Conservation (phyloP, 75 land plant genomes). For the Picea sitchensis region DNA sequence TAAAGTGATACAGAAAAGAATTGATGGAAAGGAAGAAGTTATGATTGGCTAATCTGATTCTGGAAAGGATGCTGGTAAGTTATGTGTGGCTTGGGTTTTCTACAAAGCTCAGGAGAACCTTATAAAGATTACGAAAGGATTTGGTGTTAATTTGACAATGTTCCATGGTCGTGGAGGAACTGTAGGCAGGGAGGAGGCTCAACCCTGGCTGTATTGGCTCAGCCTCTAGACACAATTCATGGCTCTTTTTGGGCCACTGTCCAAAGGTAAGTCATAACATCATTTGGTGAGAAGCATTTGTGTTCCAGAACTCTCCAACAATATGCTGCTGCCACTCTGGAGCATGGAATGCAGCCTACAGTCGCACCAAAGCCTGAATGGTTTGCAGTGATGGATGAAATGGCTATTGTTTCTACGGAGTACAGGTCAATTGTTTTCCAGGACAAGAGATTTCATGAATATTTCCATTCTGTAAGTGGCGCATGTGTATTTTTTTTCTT, state of each 20-base stretch:
- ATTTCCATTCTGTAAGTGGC: slow-evolving; percentile 71
- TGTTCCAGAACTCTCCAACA: slow-evolving; percentile 91
- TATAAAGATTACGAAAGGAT: slow-evolving; percentile 73
- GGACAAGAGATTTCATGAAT: slow-evolving; percentile 77
- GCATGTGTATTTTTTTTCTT: not conserved
- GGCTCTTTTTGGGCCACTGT: slow-evolving; percentile 90
- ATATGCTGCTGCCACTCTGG: slow-evolving; percentile 87
- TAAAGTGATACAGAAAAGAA: slow-evolving; percentile 47
- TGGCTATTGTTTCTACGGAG: slow-evolving; percentile 79
- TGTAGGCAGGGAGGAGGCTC: slow-evolving; percentile 95
- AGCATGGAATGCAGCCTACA: slow-evolving; percentile 94
- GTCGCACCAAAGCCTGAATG: slow-evolving; percentile 80
- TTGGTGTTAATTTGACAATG: slow-evolving; percentile 83
- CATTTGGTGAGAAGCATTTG: slow-evolving; percentile 84
- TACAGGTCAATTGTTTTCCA: slow-evolving; percentile 81
- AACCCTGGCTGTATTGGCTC: slow-evolving; percentile 91
- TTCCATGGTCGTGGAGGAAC: slow-evolving; percentile 96
- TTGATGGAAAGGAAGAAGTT: slow-evolving; percentile 90
- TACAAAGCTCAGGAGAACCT: slow-evolving; percentile 85
- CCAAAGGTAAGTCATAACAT: slow-evolving; percentile 93
- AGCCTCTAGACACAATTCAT: slow-evolving; percentile 87
- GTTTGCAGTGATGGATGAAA: slow-evolving; percentile 88
- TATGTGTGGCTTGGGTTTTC: slow-evolving; percentile 88
- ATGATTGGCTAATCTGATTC: slow-evolving; percentile 98
- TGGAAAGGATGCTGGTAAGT: slow-evolving; percentile 92